Base-by-base conservation (phyloP, 257 asterid genomes). In the Nicotiana attenuata region DNA sequence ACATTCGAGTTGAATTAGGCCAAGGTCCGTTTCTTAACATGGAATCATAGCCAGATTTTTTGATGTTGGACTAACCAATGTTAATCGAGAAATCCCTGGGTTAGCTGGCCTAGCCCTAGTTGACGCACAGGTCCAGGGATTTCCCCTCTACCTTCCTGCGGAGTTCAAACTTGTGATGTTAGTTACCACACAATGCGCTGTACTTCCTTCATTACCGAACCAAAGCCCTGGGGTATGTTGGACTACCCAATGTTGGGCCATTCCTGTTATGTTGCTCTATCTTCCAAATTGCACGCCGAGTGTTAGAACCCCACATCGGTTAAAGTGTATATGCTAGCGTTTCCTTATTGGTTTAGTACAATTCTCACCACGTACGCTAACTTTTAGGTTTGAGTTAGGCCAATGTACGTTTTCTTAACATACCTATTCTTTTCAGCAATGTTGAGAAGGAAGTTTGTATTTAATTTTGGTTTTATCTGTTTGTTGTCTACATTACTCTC, bases 101-200 rank as follows among this genome's bases (percentile, higher is more conserved):
- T 45, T 50, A 73, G 59, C 52, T 47, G 20, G 38, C 35, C 60
- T 57, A 45, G n/a, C 77, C 77, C 77, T 41, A 73, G 77, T 24
- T 73, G 78, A 45, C 15, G 61, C 59, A 22, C 59, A 71, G 47
- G 78, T 71, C 35, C 78, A 71, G 61, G n/a, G 61, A 24, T 73
- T 73, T 17, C 61, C 61, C 20, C 60, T 22, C 28, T 47, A 73
- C 50, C 59, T 33, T 73, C 15, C 61, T 50, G 24, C 53, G 0
- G 77, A 20, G 31, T 19, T 67, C 76, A 5, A 67, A 15, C 59
- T 71, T 11, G 5, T 20, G 35, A 71, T 71, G 59, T 45, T 11
- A 17, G 13, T 41, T 71, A 45, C 59, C 35, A 22, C 78, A 71
- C 59, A 71, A 45, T 20, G 78, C 35, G 24, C 35, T 68, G 33